Base-by-base conservation (phyloP, 73 alveolate species). In the Uronychia setigera region DNA sequence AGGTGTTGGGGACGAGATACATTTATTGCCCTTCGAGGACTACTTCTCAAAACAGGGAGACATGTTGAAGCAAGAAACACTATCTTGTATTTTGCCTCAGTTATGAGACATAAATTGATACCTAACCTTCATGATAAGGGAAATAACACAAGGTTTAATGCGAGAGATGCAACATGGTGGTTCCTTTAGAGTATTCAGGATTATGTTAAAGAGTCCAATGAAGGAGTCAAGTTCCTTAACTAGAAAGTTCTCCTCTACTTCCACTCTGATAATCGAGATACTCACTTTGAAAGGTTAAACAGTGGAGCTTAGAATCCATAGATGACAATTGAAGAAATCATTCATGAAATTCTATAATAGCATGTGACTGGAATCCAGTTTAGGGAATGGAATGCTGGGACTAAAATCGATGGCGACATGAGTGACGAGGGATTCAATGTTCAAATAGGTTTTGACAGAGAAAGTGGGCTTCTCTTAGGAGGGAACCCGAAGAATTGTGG, bases 1-100 rank as follows among this genome's bases (percentile, higher is more conserved):
- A 91, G 99, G 84, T 94, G 98, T 78, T 98, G 99, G 99, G 99
- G 99, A 58, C 92, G 99, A 92, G 99, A 98, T 88, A 98, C 99
- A 5, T 98, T 97, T 82, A 98, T 98, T 35, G 90, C 99, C 26
- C 91, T 97, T 32, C 94, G 97, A 86, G 99, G 99, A 35, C 88
- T 97, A 14, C 88, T 94, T 59, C 83, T 97, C 57, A 88, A 81
- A 26, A 97, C 99, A 46, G 98, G 97, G 26, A 85, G 83, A 35
- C 89, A 81, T 76, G 80, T 87, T 57, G 99, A 95, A 81, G 99
- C 99, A 0, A 97, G 88, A 87, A 95, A 94, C 1, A 92, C 96
- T 59, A 88, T 98, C 32, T 76, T 94, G 19, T 91, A 96, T 76
- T 98, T 90, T 83, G 99, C 99, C 29, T 89, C 97, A 33, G 97